phyloP scores from a whole-genome alignment of 768 basidiomycete genomes.

The Leccinum longicurvipes region DNA sequence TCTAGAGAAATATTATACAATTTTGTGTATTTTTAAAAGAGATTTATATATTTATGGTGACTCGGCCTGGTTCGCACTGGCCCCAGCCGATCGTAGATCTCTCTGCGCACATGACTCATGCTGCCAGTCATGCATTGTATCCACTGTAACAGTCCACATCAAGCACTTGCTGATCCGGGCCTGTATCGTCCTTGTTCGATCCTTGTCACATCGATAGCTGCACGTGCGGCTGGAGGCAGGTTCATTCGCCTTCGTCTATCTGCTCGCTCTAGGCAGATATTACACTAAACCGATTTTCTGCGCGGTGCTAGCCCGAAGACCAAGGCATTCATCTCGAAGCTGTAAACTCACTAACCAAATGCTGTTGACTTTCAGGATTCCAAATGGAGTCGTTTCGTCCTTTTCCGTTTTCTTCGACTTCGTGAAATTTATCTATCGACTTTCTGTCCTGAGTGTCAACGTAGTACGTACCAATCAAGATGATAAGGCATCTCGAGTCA shows the following conservation, averaged over 20 bases:
- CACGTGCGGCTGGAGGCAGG: slow-evolving; percentile 1
- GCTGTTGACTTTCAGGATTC: slow-evolving; percentile 5
- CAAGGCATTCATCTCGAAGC: neutral
- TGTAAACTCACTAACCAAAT: neutral
- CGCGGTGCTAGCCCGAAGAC: slow-evolving; percentile 1
- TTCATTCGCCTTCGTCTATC: neutral
- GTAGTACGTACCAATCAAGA: neutral
- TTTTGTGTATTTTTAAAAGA: no score
- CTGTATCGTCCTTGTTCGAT: neutral
- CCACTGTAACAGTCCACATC: neutral
- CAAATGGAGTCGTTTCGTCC: neutral
- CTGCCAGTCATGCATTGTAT: neutral
- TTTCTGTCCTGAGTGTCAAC: neutral
- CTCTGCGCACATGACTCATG: slow-evolving; percentile 8
- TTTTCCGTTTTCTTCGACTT: neutral
- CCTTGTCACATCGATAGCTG: neutral
- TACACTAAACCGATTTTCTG: neutral
- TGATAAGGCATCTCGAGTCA: slow-evolving; percentile 21
- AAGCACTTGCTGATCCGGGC: no score
- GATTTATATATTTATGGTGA: no score
- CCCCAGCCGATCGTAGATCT: slow-evolving; percentile 1
- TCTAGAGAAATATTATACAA: no score
- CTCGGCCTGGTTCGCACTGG: neutral
- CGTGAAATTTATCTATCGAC: neutral
- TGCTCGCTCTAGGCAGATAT: neutral